These are phyloP conservation scores for Lasiodiplodia sp. DNA, from an alignment of 2,329 filamentous ascomycete genomes.

Conservation along the genomic window DNA sequence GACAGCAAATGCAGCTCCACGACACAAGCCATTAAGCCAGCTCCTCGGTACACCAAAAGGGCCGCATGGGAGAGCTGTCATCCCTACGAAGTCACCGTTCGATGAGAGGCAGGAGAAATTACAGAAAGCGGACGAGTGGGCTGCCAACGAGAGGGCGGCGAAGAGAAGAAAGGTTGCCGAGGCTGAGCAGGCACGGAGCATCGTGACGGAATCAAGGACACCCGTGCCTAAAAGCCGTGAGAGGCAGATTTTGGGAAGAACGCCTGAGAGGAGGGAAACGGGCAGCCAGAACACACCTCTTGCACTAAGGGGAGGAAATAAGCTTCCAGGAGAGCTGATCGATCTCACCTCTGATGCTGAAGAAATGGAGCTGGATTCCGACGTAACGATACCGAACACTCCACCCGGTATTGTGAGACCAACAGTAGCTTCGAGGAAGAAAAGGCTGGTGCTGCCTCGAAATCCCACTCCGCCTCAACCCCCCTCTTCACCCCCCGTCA, in stretches of 20 bases:
- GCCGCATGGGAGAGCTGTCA: slow-evolving; percentile 66
- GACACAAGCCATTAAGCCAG: slow-evolving; percentile 67
- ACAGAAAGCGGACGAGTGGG: slow-evolving; percentile 40
- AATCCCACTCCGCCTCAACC: slow-evolving; percentile 39
- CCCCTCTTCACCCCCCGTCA: slow-evolving; percentile 48
- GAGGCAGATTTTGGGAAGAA: background rate
- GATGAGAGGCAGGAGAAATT: slow-evolving; percentile 56
- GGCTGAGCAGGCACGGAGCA: slow-evolving; percentile 33
- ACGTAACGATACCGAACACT: slow-evolving; percentile 26
- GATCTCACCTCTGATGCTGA: slow-evolving; percentile 28
- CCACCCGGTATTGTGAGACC: slow-evolving; percentile 5
- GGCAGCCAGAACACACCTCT: slow-evolving; percentile 4
- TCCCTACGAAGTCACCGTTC: slow-evolving; percentile 69
- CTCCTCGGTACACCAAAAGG: slow-evolving; percentile 71
- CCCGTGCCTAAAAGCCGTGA: slow-evolving; percentile 5
- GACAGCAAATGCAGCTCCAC: slow-evolving; percentile 41
- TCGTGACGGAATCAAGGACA: slow-evolving; percentile 33
- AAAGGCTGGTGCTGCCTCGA: slow-evolving; percentile 8
- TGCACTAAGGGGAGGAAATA: background rate
- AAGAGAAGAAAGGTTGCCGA: slow-evolving; percentile 49
- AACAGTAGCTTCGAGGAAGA: background rate
- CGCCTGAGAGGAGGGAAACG: background rate
- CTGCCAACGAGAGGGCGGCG: slow-evolving; percentile 41
- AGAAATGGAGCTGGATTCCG: slow-evolving; percentile 8
- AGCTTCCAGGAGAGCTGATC: slow-evolving; percentile 4